Base-by-base conservation (phyloP, 805 yeast genomes). In the Wickerhamiella kurtzmanii region DNA sequence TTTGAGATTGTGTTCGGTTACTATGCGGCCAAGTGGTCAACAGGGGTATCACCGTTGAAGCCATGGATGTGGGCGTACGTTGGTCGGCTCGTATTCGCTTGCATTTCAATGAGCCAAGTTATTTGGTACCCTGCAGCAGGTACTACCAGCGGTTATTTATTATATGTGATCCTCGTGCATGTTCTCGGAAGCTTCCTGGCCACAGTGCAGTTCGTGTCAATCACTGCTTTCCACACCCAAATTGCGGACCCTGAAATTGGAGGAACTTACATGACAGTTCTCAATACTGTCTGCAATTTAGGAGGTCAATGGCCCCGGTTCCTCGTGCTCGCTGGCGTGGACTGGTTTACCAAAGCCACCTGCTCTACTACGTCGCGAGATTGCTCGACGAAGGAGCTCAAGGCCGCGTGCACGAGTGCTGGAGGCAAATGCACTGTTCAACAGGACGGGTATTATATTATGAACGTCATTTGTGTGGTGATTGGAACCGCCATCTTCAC, bases 231-330 rank as follows among this genome's bases (percentile, higher is more conserved):
- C 71, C 96, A 89, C 65, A 89, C 96, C 2, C 79, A 80, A 56
- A 83, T 92, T 46, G 95, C 98, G 1, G 98, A 92, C 61, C 97
- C 98, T 0, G 65, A 79, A 17, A 84, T 92, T 56, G 98, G 98
- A 16, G 98, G 98, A 1, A 92, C 98, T 0, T 92, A 92, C 63
- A 89, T 92, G 97, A 92, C 98, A 0, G 80, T 95, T 0, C 69
- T 92, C 49, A 92, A 92, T 64, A 92, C 98, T 0, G 69, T 92
- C 43, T 78, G 94, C 38, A 92, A 92, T 61, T 72, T 89, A 48
- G 98, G 98, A 20, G 98, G 98, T 9, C 92, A 94, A 40, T 92
- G 98, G 98, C 98, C 98, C 1, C 73, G 86, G 46, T 67, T 85
- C n/a, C 68, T 92, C 28, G 79, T 89, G 1, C 73, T 87, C 54